These are phyloP conservation scores for Annulohypoxylon nitens DNA, from an alignment of 495 filamentous ascomycete species.

Conservation along the genomic window DNA sequence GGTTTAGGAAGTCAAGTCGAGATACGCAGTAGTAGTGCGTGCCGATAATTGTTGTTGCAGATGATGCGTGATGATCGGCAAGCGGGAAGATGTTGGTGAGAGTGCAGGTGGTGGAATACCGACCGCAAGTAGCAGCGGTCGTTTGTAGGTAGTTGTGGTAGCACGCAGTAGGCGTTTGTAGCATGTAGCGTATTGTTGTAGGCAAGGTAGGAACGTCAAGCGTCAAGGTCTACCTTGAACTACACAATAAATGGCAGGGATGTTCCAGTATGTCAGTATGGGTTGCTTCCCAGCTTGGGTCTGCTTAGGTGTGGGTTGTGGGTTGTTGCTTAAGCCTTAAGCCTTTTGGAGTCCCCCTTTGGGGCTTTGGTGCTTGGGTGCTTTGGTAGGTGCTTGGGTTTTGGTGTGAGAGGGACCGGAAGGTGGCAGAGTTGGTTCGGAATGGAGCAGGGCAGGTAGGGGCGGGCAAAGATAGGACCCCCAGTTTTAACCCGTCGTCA, in stretches of 20 bases:
- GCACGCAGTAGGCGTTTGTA: too few species aligned
- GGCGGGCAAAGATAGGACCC: conserved; percentile 45
- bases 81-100: conserved; percentile 44
- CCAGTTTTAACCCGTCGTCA: conserved; percentile 19
- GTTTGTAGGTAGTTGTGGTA: neutral
- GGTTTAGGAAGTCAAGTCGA: conserved; percentile 23
- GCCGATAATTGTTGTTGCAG: conserved; percentile 45
- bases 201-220: conserved; percentile 7
- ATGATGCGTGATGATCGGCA: conserved; percentile 49
- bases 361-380: neutral
- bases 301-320: neutral
- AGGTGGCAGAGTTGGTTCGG: conserved; percentile 33
- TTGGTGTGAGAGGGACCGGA: conserved; percentile 34
- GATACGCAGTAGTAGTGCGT: conserved; percentile 21
- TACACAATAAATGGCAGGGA: conserved; percentile 32
- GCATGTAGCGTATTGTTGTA: neutral
- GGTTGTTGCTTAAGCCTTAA: conserved; percentile 25
- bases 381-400: neutral
- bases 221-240: conserved; percentile 7
- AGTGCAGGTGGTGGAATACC: conserved; percentile 37
- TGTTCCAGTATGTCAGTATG: conserved; percentile 30
- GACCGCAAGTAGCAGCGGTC: conserved; percentile 18
- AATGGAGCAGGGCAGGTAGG: conserved; percentile 24
- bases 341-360: conserved; percentile 16
- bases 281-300: conserved; percentile 16